Conservation (phyloP, 306 rosid genomes). For the Rubus parviflorus region DNA sequence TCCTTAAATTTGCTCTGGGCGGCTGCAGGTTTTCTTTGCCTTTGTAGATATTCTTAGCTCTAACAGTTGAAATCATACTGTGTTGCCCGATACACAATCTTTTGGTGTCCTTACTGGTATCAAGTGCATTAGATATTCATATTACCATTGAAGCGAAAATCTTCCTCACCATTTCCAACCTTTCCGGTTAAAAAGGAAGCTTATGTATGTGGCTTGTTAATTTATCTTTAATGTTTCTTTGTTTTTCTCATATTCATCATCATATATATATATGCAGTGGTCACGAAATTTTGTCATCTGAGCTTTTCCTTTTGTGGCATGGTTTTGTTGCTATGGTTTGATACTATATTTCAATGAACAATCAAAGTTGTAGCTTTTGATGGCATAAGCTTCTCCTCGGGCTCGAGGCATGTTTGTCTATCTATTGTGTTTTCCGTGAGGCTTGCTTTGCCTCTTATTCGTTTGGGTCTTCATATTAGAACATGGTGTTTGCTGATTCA, state of each 20-base stretch:
- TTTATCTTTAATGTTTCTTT: slow-evolving; percentile 1
- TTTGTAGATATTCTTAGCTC: slow-evolving; percentile 40
- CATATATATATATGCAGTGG: neutral
- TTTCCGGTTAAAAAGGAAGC: slow-evolving; percentile 6
- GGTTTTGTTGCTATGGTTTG: neutral
- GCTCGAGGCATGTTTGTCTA: neutral
- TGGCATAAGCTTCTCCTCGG: neutral
- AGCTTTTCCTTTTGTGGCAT: neutral
- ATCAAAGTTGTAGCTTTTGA: neutral
- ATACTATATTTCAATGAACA: neutral
- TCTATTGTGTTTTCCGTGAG: neutral
- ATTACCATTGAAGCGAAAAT: slow-evolving; percentile 23
- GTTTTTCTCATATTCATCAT: neutral
- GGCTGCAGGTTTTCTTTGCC: slow-evolving; percentile 36
- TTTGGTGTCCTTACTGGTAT: slow-evolving; percentile 35
- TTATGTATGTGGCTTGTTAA: slow-evolving; percentile 5
- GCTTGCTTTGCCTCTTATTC: neutral
- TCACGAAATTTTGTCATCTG: neutral
- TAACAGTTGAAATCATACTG: slow-evolving; percentile 39
- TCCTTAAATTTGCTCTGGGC: slow-evolving; percentile 38
- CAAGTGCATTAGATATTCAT: slow-evolving; percentile 34
- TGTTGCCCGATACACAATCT: slow-evolving; percentile 32
- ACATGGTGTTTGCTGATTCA: neutral
- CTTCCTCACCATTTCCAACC: slow-evolving; percentile 2
- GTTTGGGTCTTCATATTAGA: neutral